Conservation (phyloP, 768 basidiomycete species). For the Auriscalpium microsporum region DNA sequence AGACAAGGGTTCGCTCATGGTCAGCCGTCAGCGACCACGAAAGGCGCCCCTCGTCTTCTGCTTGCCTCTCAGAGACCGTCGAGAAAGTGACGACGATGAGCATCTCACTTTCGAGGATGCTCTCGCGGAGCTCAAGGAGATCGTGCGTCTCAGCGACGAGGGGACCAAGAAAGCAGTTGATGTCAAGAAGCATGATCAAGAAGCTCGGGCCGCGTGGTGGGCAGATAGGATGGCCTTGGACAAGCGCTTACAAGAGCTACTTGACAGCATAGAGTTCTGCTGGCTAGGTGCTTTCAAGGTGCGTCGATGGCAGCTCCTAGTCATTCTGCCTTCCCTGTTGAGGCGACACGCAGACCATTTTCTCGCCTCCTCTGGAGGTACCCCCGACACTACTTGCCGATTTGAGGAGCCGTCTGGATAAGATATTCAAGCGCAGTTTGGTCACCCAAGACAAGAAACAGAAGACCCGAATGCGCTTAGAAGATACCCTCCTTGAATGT, state of each 20-base stretch:
- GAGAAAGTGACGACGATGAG: constrained; percentile 64
- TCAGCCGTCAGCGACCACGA: constrained; percentile 66
- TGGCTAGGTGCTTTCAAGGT: constrained; percentile 99
- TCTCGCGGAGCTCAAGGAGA: constrained; percentile 63
- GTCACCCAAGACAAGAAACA: constrained; percentile 56
- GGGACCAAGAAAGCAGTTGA: constrained; percentile 64
- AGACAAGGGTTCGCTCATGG: constrained; percentile 74
- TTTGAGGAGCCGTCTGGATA: constrained; percentile 64
- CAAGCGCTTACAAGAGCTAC: constrained; percentile 57
- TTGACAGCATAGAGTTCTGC: constrained; percentile 86
- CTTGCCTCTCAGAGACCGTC: constrained; percentile 76
- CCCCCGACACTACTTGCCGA: constrained; percentile 40
- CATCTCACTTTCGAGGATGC: constrained; percentile 73
- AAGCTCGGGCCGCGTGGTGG: constrained; percentile 81
- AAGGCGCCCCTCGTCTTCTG: constrained; percentile 73
- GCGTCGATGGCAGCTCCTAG: constrained; percentile 8
- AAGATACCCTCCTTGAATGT: constrained; percentile 73
- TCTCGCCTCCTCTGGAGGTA: constrained; percentile 38
- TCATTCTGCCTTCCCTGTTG: too few relatives aligned
- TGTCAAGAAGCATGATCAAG: constrained; percentile 58
- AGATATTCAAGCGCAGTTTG: constrained; percentile 60
- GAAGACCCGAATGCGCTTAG: constrained; percentile 45
- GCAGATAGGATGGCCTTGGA: constrained; percentile 70
- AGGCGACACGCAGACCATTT: constrained; percentile 43
- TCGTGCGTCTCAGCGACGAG: constrained; percentile 72